Conservation (phyloP, 2,329 filamentous ascomycete genomes). For the Stagonosporopsis cucurbitacearum region DNA sequence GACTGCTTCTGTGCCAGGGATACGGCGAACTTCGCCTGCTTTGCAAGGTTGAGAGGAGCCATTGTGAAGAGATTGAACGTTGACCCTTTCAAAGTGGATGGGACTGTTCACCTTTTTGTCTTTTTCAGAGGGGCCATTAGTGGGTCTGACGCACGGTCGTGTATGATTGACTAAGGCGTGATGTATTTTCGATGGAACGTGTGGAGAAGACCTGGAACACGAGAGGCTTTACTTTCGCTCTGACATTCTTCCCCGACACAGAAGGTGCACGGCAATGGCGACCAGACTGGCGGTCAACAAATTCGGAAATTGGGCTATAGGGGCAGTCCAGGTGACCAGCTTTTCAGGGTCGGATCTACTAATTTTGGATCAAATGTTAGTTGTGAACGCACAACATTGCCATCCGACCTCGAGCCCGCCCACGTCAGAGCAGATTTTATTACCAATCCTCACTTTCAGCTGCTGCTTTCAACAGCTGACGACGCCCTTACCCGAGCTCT, state of each 20-base stretch:
- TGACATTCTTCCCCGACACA: conserved; percentile 21
- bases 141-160: conserved; percentile 20
- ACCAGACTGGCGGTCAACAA: conserved; percentile 23
- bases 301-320: conserved; percentile 17
- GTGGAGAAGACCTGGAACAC: conserved; percentile 20
- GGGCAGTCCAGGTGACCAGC: conserved; percentile 19
- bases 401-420: conserved; percentile 4
- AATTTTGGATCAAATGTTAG: conserved; percentile 11
- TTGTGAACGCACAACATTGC: conserved; percentile 18
- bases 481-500: conserved; percentile 16
- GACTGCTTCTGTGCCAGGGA: conserved; percentile 18
- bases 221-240: conserved; percentile 17
- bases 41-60: conserved; percentile 17
- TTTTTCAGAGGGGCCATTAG: conserved; percentile 19
- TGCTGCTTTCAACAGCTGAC: conserved; percentile 12
- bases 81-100: conserved; percentile 14
- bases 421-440: conserved; percentile 8
- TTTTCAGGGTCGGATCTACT: conserved; percentile 9
- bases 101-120: conserved; percentile 22
- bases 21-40: conserved; percentile 19
- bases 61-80: conserved; percentile 22
- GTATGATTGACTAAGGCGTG: conserved; percentile 16
- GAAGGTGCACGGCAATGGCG: conserved; percentile 21
- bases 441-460: conserved; percentile 15
- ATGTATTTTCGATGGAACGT: conserved; percentile 23